These are phyloP conservation scores for Larix kaempferi DNA, from an alignment of 75 land plant genomes.

Conservation along the genomic window DNA sequence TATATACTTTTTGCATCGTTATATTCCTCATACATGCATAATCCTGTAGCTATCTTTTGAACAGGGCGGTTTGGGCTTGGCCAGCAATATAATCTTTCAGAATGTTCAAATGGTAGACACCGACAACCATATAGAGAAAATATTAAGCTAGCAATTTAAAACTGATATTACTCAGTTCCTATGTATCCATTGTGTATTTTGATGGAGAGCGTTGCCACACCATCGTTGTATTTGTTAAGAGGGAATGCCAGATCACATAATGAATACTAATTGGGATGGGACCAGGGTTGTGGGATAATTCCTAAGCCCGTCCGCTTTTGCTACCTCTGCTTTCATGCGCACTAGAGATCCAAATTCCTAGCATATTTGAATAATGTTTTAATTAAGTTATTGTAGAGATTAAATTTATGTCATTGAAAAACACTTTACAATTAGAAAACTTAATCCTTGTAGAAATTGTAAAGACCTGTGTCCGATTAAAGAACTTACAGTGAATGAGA, in stretches of 20 bases:
- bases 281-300: conserved; percentile 83
- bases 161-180: neutral
- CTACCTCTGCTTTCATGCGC: conserved; percentile 81
- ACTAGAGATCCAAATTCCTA: conserved; percentile 72
- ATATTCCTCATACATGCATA: too few species aligned
- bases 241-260: conserved; percentile 43
- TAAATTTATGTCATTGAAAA: too few species aligned
- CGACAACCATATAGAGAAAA: too few species aligned
- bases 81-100: too few species aligned
- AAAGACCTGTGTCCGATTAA: neutral
- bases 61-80: too few species aligned
- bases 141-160: too few species aligned
- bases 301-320: conserved; percentile 83
- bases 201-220: conserved; percentile 51
- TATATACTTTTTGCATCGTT: too few species aligned
- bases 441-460: neutral
- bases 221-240: conserved; percentile 81
- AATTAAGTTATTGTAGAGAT: too few species aligned
- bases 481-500: conserved; percentile 35
- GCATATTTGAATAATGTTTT: conserved; percentile 45
- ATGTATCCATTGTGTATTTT: too few species aligned
- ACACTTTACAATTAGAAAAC: neutral
- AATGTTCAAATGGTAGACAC: too few species aligned
- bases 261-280: conserved; percentile 69
- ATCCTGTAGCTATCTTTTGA: too few species aligned